Evolutionary conservation across 345 rosid genomes (phyloP).

Genomic region (Salix caprea): DNA sequence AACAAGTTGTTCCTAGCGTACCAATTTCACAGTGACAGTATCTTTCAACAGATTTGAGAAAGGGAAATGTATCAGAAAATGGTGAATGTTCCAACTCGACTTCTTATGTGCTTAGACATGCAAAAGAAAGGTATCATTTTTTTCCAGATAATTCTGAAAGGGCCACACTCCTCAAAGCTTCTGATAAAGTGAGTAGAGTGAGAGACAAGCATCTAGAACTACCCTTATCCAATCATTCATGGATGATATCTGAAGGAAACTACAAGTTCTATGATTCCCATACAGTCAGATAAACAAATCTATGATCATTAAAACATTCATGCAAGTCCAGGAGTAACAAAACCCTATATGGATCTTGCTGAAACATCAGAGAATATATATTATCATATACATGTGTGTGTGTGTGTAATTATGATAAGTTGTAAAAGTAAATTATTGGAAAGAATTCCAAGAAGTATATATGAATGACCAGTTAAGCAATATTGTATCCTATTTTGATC

Average conservation of each 20-base stretch:
- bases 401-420: background rate
- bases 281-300: background rate
- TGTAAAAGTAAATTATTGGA: background rate
- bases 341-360: conserved; percentile 2
- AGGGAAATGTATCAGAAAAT: background rate
- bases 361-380: background rate
- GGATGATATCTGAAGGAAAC: background rate
- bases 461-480: background rate
- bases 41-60: background rate
- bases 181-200: background rate
- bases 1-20: background rate
- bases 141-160: background rate
- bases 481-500: background rate
- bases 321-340: background rate
- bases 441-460: background rate
- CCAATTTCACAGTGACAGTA: background rate
- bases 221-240: background rate
- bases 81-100: background rate
- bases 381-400: too few species aligned
- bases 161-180: background rate
- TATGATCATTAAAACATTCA: background rate
- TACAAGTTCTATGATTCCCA: background rate
- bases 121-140: background rate
- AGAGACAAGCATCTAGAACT: background rate
- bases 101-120: background rate